These are phyloP conservation scores for Ramularia endophylla DNA, from an alignment of 2,329 filamentous ascomycete species.

Conservation along the genomic window DNA sequence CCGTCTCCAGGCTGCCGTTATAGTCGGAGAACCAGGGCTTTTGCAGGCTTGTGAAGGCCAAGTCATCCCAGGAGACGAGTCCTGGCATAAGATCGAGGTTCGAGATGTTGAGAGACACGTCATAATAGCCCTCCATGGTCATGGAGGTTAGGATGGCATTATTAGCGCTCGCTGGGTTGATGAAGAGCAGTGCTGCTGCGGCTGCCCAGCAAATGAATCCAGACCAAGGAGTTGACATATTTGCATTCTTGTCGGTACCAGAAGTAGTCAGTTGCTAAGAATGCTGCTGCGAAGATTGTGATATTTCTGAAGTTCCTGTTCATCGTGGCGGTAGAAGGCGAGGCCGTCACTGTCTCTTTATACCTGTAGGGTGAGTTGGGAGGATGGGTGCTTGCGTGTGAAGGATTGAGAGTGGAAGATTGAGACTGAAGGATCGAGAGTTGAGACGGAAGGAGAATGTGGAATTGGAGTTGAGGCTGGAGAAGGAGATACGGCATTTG, in stretches of 20 bases:
- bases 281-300: constrained; percentile 27
- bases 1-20: background rate
- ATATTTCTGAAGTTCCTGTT: too few relatives aligned
- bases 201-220: constrained; percentile 4
- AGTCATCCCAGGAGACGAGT: constrained; percentile 1
- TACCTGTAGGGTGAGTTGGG: too few relatives aligned
- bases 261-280: constrained; percentile 6
- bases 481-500: too few relatives aligned
- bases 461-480: too few relatives aligned
- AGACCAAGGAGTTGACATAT: constrained; percentile 5
- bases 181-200: background rate
- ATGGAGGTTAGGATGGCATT: constrained; percentile 1
- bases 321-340: too few relatives aligned
- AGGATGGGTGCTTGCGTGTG: too few relatives aligned
- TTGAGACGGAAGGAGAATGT: too few relatives aligned
- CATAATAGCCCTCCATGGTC: background rate
- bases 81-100: constrained; percentile 2
- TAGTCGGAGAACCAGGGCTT: constrained; percentile 3
- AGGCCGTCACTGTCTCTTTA: too few relatives aligned
- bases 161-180: constrained; percentile 1
- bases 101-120: constrained; percentile 5
- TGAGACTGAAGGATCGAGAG: too few relatives aligned
- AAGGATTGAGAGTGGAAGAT: too few relatives aligned
- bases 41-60: constrained; percentile 3
- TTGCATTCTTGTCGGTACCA: constrained; percentile 4